Percentiles rank a stretch among this genome's conserved stretches.
Evolutionary conservation across 805 yeast species (phyloP).

Genomic region (Yarrowia porcina): DNA sequence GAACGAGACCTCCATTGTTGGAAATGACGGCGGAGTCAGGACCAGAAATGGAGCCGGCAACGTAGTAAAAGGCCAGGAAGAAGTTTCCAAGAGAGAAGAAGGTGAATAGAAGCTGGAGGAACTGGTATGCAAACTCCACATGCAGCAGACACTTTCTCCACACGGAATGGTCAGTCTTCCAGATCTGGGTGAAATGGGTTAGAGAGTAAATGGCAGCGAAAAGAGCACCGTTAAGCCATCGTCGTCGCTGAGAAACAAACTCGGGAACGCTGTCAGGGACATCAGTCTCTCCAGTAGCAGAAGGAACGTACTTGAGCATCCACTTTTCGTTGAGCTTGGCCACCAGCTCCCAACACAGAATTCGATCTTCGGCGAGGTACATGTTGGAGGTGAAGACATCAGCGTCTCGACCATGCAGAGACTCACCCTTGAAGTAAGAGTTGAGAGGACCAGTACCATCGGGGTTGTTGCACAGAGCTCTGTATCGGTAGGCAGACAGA

Average conservation of each 20-base stretch:
- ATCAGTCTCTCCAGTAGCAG: slow-evolving; percentile 94
- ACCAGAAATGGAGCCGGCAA: slow-evolving; percentile 77
- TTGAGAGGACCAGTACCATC: slow-evolving; percentile 91
- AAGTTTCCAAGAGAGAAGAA: slow-evolving; percentile 92
- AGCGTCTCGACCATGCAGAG: slow-evolving; percentile 52
- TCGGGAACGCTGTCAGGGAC: slow-evolving; percentile 95
- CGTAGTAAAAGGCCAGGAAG: slow-evolving; percentile 85
- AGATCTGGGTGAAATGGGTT: slow-evolving; percentile 78
- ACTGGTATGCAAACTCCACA: slow-evolving; percentile 85
- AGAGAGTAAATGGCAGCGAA: slow-evolving; percentile 93
- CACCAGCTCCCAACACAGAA: slow-evolving; percentile 92
- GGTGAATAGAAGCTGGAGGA: slow-evolving; percentile 72
- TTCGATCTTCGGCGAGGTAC: slow-evolving; percentile 97
- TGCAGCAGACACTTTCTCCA: slow-evolving; percentile 79
- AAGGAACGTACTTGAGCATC: slow-evolving; percentile 87
- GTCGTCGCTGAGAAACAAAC: slow-evolving; percentile 90
- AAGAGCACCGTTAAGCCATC: slow-evolving; percentile 98
- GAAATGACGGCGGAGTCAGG: slow-evolving; percentile 41
- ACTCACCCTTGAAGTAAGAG: slow-evolving; percentile 88
- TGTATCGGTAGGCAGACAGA: slow-evolving; percentile 85
- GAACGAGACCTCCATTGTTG: slow-evolving; percentile 75
- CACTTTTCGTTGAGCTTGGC: slow-evolving; percentile 80
- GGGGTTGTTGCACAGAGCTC: slow-evolving; percentile 77
- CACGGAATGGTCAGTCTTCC: slow-evolving; percentile 82
- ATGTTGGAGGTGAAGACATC: slow-evolving; percentile 93